Evolutionary conservation across 202 grass and related monocot species (phyloP).

Genomic region (Cymbopogon flexuosus): DNA sequence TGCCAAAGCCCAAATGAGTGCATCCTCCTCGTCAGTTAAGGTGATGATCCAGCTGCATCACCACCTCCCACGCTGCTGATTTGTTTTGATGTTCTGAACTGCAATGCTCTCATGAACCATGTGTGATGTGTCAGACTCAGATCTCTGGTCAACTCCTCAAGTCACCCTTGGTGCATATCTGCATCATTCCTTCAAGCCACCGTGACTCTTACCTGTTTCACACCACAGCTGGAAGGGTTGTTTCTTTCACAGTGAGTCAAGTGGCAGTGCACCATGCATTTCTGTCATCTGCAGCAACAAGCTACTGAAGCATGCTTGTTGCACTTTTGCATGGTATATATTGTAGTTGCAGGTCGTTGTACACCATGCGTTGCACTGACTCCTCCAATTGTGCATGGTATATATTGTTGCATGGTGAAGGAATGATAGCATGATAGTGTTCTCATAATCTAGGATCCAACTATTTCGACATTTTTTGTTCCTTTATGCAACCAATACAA

Average conservation of each 20-base stretch:
- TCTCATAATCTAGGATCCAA: no score
- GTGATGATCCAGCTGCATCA: no score
- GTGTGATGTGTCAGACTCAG: background rate
- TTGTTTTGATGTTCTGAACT: background rate
- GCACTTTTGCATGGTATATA: background rate
- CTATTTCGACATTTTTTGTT: no score
- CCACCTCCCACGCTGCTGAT: background rate
- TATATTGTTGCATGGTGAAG: no score
- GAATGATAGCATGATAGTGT: no score
- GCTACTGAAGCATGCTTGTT: background rate
- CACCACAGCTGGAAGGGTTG: background rate
- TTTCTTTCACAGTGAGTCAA: background rate
- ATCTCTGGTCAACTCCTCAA: background rate
- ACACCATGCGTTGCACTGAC: background rate
- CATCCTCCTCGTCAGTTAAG: no score
- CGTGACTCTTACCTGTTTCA: background rate
- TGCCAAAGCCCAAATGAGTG: no score
- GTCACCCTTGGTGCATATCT: background rate
- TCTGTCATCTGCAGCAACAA: background rate
- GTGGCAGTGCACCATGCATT: background rate
- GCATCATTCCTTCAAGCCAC: background rate
- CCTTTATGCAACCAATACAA: no score
- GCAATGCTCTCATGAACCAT: background rate
- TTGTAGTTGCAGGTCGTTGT: background rate
- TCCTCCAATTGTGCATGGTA: no score